Percentiles rank a stretch among this genome's conserved stretches.
Evolutionary conservation across 2,329 filamentous ascomycete species (phyloP).

Genomic region (Colletotrichum orchidophilum): DNA sequence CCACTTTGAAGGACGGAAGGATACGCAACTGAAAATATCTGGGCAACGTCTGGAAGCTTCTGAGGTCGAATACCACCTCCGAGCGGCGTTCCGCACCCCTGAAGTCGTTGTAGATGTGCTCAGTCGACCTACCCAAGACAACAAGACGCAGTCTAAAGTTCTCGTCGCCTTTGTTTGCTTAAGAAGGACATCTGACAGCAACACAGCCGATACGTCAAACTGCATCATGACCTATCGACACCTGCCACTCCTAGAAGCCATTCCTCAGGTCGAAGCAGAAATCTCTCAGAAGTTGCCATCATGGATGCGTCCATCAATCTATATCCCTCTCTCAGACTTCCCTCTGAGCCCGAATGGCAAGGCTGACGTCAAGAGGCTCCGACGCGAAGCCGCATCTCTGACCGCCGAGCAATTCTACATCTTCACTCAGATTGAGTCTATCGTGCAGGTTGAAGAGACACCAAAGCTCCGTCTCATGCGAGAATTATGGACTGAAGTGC

Average conservation of each 20-base stretch:
- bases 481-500: conserved; percentile 13
- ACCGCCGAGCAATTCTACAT: conserved; percentile 20
- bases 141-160: not conserved
- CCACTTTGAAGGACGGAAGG: conserved; percentile 36
- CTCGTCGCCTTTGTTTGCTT: conserved; percentile 23
- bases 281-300: conserved; percentile 10
- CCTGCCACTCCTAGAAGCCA: not conserved
- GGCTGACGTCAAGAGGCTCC: conserved; percentile 14
- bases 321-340: conserved; percentile 11
- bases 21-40: conserved; percentile 39
- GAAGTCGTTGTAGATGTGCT: conserved; percentile 24
- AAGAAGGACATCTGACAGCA: not conserved
- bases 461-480: conserved; percentile 2
- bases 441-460: not conserved
- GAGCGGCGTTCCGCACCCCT: conserved; percentile 6
- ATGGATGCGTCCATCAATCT: conserved; percentile 28
- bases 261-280: not conserved
- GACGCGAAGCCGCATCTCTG: not conserved
- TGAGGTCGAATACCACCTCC: conserved; percentile 38
- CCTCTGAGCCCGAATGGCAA: conserved; percentile 19
- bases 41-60: conserved; percentile 43
- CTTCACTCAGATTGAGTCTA: not conserved
- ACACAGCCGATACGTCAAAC: not conserved
- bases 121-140: not conserved
- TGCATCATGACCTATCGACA: not conserved